Evolutionary conservation across 495 filamentous ascomycete genomes (phyloP).

Genomic region (Immersiella caudata): DNA sequence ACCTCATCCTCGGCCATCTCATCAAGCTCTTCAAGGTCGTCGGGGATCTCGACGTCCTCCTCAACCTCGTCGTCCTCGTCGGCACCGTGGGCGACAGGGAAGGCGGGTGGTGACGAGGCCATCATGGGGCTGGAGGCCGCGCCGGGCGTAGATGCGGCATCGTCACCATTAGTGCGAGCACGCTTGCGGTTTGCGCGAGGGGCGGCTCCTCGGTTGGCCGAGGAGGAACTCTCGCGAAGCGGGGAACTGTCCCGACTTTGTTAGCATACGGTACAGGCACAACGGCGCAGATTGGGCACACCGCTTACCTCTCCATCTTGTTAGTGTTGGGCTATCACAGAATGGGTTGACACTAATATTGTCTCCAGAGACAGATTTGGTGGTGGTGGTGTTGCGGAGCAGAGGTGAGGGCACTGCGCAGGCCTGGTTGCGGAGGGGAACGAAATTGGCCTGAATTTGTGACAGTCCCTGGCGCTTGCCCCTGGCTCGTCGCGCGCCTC

Average conservation of each 20-base stretch:
- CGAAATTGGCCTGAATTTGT: constrained; percentile 21
- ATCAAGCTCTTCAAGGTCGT: constrained; percentile 89
- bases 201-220: constrained; percentile 77
- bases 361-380: constrained; percentile 11
- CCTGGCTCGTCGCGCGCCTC: constrained; percentile 31
- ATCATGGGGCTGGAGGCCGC: constrained; percentile 60
- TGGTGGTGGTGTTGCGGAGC: constrained; percentile 23
- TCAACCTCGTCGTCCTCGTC: constrained; percentile 71
- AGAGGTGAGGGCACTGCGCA: neutral
- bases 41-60: constrained; percentile 57
- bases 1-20: constrained; percentile 97
- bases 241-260: constrained; percentile 61
- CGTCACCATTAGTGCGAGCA: constrained; percentile 74
- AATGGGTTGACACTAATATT: neutral
- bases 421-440: constrained; percentile 19
- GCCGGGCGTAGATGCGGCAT: constrained; percentile 64
- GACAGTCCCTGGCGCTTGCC: constrained; percentile 10
- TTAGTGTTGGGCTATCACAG: neutral
- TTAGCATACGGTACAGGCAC: constrained; percentile 1
- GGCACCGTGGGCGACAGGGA: constrained; percentile 54
- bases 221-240: constrained; percentile 78
- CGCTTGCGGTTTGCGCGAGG: constrained; percentile 73
- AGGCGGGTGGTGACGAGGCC: constrained; percentile 55
- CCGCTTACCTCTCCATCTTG: neutral
- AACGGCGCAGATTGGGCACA: neutral